A percentile compares a stretch with the other conserved stretches of the same genome.
These are phyloP conservation scores for Phaeophleospora eucalypticola DNA, from an alignment of 2,329 filamentous ascomycete genomes.

Conservation along the genomic window DNA sequence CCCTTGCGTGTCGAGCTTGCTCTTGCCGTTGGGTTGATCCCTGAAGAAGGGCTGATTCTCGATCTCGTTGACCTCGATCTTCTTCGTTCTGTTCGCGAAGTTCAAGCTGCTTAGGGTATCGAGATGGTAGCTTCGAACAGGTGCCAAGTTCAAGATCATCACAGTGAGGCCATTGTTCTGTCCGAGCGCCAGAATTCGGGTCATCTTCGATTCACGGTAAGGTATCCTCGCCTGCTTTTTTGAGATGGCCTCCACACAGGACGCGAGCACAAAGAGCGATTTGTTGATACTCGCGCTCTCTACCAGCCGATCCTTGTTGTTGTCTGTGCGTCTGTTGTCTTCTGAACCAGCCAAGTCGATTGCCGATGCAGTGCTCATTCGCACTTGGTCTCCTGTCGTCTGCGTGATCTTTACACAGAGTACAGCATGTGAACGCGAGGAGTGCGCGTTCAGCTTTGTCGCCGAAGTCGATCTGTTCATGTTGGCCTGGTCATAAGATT, in stretches of 20 bases:
- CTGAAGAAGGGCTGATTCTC: constrained; percentile 87
- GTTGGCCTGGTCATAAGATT: constrained; percentile 77
- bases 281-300: constrained; percentile 98
- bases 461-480: constrained; percentile 75
- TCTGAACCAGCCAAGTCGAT: constrained; percentile 95
- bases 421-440: constrained; percentile 93
- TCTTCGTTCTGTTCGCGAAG: constrained; percentile 91
- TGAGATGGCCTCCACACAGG: constrained; percentile 93
- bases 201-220: constrained; percentile 96
- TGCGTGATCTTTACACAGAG: constrained; percentile 85
- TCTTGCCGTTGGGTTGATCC: constrained; percentile 24
- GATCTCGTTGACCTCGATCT: constrained; percentile 91
- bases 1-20: constrained; percentile 36
- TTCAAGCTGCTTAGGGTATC: constrained; percentile 92
- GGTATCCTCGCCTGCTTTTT: constrained; percentile 72
- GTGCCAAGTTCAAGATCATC: constrained; percentile 94
- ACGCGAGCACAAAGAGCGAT: constrained; percentile 86
- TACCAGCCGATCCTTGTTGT: constrained; percentile 85
- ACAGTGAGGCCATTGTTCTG: constrained; percentile 94
- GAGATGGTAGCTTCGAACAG: constrained; percentile 85
- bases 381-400: constrained; percentile 62
- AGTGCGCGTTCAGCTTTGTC: constrained; percentile 97
- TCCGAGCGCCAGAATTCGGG: constrained; percentile 81
- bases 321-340: constrained; percentile 90
- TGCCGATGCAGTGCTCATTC: constrained; percentile 80